Base-by-base conservation (phyloP, 176 grass and related monocot genomes). In the Lolium perenne region DNA sequence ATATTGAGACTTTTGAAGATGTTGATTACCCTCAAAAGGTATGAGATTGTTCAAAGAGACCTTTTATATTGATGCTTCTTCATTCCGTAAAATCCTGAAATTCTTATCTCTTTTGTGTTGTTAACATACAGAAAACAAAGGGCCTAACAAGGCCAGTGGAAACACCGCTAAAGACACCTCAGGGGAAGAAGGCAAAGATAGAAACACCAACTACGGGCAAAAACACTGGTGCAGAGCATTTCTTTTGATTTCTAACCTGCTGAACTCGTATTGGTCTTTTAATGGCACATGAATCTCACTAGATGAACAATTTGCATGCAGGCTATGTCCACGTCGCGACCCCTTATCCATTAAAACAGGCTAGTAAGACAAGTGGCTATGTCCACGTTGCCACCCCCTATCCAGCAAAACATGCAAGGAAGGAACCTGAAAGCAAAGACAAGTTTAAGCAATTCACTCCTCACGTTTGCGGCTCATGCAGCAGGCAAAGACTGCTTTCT, bases 121-220 rank as follows among this genome's bases (percentile, higher is more conserved):
- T 26, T 45, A 20, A 71, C 58, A 81, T 88, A 38, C 76, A 95
- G 93, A 68, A 12, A 45, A 70, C 80, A 59, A 61, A 43, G 35
- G 60, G 60, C 10, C 85, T 90, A 26, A 93, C 89, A 20, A 87
- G 86, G 48, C 70, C 82, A 29, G 55, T 85, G 75, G 89, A 89
- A 76, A 86, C 88, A 78, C 81, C 74, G 4, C 74, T 83, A 18
- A 97, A 87, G 71, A 93, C 88, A 50, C 92, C 95, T 85, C 82
- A 82, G 60, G 91, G 60, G 49, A 97, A 97, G 89, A 95, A 91
- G 78, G 87, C 91, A 58, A 90, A 90, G 89, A 22, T 95, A 29
- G 71, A 69, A 65, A 83, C 91, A 46, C 89, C 95, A 26, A 79
- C 65, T 74, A 11, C 74, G 10, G 84, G 83, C 32, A 79, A 89